Percentiles rank a stretch among this genome's conserved stretches.
Evolutionary conservation across 2,329 filamentous ascomycete species (phyloP).

Genomic region (Diaporthe aspalathi): DNA sequence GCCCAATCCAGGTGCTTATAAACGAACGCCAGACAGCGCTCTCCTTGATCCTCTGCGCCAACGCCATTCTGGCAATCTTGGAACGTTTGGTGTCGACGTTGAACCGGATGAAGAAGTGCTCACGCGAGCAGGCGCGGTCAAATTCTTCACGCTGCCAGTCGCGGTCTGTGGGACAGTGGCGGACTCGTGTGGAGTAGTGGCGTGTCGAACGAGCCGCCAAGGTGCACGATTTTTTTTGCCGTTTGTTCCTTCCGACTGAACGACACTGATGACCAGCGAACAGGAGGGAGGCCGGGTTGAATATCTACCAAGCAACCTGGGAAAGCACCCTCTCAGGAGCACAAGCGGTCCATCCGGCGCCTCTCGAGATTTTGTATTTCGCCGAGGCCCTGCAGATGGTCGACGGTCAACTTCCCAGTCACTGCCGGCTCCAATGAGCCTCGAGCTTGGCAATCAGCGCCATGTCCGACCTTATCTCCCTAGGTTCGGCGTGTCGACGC

Average conservation of each 20-base stretch:
- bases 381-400: not conserved
- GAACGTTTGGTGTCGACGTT: conserved; percentile 7
- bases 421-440: conserved; percentile 20
- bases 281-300: conserved; percentile 33
- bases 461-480: conserved; percentile 30
- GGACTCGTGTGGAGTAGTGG: conserved; percentile 28
- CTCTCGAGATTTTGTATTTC: conserved; percentile 18
- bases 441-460: conserved; percentile 30
- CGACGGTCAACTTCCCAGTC: not conserved
- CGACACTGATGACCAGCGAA: conserved; percentile 17
- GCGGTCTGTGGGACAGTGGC: conserved; percentile 24
- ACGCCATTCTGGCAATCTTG: conserved; percentile 55
- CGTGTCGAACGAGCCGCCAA: conserved; percentile 26
- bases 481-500: conserved; percentile 10
- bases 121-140: not conserved
- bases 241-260: conserved; percentile 10
- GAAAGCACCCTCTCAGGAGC: not conserved
- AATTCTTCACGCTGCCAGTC: conserved; percentile 22
- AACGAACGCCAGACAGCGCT: conserved; percentile 53
- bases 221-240: conserved; percentile 15
- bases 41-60: conserved; percentile 61
- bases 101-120: not conserved
- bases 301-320: not conserved
- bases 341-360: not conserved
- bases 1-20: no score